Evolutionary conservation across 495 filamentous ascomycete genomes (phyloP), one percentile per base, ranked within the genome.

Genomic region (Talaromyces liani): DNA sequence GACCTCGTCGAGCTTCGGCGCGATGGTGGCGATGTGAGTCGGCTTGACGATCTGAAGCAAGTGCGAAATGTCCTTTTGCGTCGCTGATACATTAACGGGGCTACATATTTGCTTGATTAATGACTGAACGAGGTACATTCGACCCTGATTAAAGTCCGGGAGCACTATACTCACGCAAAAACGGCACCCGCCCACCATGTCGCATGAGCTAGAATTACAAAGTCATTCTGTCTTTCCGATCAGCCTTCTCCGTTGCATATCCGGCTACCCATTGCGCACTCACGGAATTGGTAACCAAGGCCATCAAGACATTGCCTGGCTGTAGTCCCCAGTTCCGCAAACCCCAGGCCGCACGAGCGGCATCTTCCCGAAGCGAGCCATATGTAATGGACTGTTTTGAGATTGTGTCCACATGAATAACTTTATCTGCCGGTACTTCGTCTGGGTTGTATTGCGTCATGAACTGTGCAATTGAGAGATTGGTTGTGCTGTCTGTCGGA

Each of bases 371-470:
- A 25, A 68, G 58, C 55, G 33, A 36, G 10, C 33, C 33, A 36
- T 36, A 36, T 36, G 33, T 36, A 10, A 36, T 12, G 3, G 9
- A 10, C 33, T 36, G 33, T 12, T 2, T 36, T 12, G 33, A 36
- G 33, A 36, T 36, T 36, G 33, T 36, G 7, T 68, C 67, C 27
- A 29, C 36, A 55, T 68, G 67, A 27, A 68, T 62, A 24, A 68
- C 33, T 18, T 68, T 68, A 4, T 62, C 53, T 36, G 56, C 58
- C 4, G 16, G n/a, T 31, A 68, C 67, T 29, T 65, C 67, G 51
- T 66, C 64, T 6, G 67, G 67, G 31, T 68, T 68, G 59, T 68
- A 68, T 34, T 47, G 62, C 27, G 61, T 66, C 67, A 68, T 68
- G 49, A 68, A 64, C 62, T 68, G 64, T 7, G 67, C 25, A 59